These are phyloP conservation scores for Cylindrotheca closterium DNA, from an alignment of 108 stramenopile genomes.

Conservation along the genomic window DNA sequence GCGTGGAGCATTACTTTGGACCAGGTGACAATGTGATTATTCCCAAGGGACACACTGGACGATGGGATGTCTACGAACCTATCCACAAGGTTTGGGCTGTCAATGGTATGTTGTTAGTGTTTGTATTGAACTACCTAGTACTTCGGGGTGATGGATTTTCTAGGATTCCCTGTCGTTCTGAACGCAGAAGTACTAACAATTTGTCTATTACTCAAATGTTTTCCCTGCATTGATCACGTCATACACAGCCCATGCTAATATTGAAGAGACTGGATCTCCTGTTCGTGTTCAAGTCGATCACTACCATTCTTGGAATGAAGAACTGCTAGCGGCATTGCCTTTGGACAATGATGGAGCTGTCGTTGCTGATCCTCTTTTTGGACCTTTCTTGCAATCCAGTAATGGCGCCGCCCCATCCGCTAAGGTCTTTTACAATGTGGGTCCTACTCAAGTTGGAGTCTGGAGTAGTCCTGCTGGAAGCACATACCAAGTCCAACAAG, in stretches of 20 bases:
- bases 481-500: constrained; percentile 18
- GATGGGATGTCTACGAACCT: constrained; percentile 64
- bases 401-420: constrained; percentile 12
- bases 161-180: too few species aligned
- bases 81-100: constrained; percentile 79
- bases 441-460: constrained; percentile 51
- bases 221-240: too few species aligned
- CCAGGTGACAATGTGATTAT: constrained; percentile 75
- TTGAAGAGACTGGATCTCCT: constrained; percentile 37
- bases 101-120: constrained; percentile 29
- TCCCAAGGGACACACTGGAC: constrained; percentile 64
- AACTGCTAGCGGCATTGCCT: constrained; percentile 15
- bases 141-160: too few species aligned
- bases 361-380: constrained; percentile 35
- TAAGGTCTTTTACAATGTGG: constrained; percentile 50
- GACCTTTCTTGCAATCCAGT: neutral
- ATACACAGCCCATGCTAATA: constrained; percentile 22
- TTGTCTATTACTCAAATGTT: too few species aligned
- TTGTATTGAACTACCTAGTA: too few species aligned
- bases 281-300: constrained; percentile 49
- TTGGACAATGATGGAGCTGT: neutral
- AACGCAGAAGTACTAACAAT: neutral
- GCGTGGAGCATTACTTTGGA: constrained; percentile 56
- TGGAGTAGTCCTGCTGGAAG: constrained; percentile 53
- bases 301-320: constrained; percentile 37